Evolutionary conservation across 345 rosid genomes (phyloP), one percentile per base, ranked within the genome.

Genomic region (Hibiscus mutabilis): DNA sequence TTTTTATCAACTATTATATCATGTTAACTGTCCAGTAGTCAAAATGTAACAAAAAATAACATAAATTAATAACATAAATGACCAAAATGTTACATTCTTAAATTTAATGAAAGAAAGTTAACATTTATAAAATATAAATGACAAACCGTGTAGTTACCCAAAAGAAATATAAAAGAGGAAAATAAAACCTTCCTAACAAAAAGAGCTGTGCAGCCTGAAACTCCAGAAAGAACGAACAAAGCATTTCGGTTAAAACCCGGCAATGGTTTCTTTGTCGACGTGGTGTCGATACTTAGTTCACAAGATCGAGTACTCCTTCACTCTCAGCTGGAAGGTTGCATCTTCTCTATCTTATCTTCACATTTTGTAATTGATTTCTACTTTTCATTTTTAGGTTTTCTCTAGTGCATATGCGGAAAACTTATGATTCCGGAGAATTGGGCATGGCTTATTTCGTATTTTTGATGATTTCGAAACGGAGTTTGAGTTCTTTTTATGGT

Each of bases 201-300:
- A 33, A 49, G 3, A 11, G 16, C 25, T 51, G 27, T 22, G 2
- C 1, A 25, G 16, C 27, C 19, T 19, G 49, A 9, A 12, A 12
- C 2, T 56, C 27, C 2, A 37, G 6, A 51, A 52, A 42, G 53
- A 42, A 31, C 21, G 3, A 29, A 16, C 42, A 22, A 7, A 21
- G 29, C 56, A 5, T 6, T 29, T 44, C 22, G 25, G 31, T 13
- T 29, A 14, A 10, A 37, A 37, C 74, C 52, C 33, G 73, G 73
- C 71, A 77, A 93, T 94, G 98, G 88, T 85, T 78, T 88, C 97
- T 67, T 72, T 85, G 51, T 74, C 91, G 75, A 89, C 96, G 33
- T 91, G 96, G 96, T 72, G 76, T 66, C 86, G 97, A 69, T 93
- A 93, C 87, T 6, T 89, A 47, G 86, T 73, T 65, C 81, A 80